Conservation (phyloP, 2,329 filamentous ascomycete genomes). For the Aspergillus terreus region DNA sequence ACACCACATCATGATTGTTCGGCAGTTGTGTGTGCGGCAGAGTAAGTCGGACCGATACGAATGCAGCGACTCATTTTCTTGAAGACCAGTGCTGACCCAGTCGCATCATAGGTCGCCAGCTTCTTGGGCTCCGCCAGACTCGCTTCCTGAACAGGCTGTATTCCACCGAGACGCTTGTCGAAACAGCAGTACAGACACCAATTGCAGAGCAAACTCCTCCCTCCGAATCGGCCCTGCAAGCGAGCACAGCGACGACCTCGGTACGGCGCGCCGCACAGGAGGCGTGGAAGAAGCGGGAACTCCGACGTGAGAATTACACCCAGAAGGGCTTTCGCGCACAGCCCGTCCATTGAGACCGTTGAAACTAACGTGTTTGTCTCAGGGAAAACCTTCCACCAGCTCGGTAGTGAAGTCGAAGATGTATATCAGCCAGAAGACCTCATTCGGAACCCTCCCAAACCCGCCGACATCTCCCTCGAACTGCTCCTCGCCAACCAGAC, state of each 20-base stretch:
- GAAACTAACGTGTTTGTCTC: slow-evolving; percentile 2
- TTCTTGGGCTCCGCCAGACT: slow-evolving; percentile 30
- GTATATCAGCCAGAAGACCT: slow-evolving; percentile 32
- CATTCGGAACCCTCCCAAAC: slow-evolving; percentile 67
- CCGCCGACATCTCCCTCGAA: slow-evolving; percentile 82
- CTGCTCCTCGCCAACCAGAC: slow-evolving; percentile 82
- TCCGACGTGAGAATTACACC: slow-evolving; percentile 22
- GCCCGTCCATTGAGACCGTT: too few relatives aligned
- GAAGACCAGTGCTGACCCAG: slow-evolving; percentile 11
- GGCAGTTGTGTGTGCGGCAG: slow-evolving; percentile 38
- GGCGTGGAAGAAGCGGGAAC: slow-evolving; percentile 13
- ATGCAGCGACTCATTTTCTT: not conserved
- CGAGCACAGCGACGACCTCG: slow-evolving; percentile 5
- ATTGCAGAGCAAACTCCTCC: slow-evolving; percentile 8
- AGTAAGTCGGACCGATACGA: slow-evolving; percentile 26
- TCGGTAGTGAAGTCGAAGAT: slow-evolving; percentile 27
- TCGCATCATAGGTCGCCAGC: slow-evolving; percentile 31
- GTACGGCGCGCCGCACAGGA: slow-evolving; percentile 7
- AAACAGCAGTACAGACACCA: slow-evolving; percentile 20
- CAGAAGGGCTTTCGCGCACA: not conserved
- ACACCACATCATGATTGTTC: slow-evolving; percentile 38
- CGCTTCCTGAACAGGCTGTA: slow-evolving; percentile 31
- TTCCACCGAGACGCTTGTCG: slow-evolving; percentile 28
- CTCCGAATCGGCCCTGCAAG: slow-evolving; percentile 11
- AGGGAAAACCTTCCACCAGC: slow-evolving; percentile 30